Percentiles rank a stretch among this genome's conserved stretches.
Conservation (phyloP, 177 flowering plant genomes). For the Vitis hybrid region DNA sequence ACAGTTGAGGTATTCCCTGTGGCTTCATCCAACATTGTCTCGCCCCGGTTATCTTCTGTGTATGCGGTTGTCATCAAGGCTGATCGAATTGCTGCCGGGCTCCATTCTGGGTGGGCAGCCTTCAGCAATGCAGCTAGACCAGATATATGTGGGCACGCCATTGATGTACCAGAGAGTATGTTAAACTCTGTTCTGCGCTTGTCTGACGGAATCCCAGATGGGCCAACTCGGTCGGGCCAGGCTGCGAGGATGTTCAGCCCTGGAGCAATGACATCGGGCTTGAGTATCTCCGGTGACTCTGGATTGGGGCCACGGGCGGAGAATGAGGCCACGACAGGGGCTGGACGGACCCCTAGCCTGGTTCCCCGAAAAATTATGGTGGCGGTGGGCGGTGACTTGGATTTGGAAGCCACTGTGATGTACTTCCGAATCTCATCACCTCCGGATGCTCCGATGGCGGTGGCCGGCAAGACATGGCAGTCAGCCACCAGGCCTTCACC, state of each 20-base stretch:
- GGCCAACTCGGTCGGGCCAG: conserved; percentile 86
- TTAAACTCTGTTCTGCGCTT: conserved; percentile 72
- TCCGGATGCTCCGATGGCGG: conserved; percentile 62
- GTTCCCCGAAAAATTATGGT: conserved; percentile 76
- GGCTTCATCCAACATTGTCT: conserved; percentile 72
- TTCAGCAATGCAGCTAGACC: conserved; percentile 88
- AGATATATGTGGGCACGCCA: conserved; percentile 97
- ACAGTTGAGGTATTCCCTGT: conserved; percentile 65
- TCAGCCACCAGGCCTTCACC: conserved; percentile 96
- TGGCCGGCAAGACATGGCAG: conserved; percentile 85
- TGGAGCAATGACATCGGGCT: conserved; percentile 94
- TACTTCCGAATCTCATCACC: conserved; percentile 76
- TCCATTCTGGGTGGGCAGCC: conserved; percentile 92
- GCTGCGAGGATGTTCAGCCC: conserved; percentile 95
- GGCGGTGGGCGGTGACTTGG: conserved; percentile 45
- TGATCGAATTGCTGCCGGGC: conserved; percentile 84
- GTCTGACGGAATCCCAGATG: conserved; percentile 66
- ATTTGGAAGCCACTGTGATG: conserved; percentile 29
- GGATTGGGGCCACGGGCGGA: conserved; percentile 93
- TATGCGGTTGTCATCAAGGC: conserved; percentile 94
- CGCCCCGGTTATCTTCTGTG: conserved; percentile 52
- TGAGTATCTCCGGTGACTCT: conserved; percentile 72
- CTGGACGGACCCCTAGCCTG: conserved; percentile 66
- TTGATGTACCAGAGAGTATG: conserved; percentile 89
- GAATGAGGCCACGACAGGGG: conserved; percentile 90